phyloP scores from a whole-genome alignment of 2,329 filamentous ascomycete species.

The Paraconiothyrium sp. region DNA sequence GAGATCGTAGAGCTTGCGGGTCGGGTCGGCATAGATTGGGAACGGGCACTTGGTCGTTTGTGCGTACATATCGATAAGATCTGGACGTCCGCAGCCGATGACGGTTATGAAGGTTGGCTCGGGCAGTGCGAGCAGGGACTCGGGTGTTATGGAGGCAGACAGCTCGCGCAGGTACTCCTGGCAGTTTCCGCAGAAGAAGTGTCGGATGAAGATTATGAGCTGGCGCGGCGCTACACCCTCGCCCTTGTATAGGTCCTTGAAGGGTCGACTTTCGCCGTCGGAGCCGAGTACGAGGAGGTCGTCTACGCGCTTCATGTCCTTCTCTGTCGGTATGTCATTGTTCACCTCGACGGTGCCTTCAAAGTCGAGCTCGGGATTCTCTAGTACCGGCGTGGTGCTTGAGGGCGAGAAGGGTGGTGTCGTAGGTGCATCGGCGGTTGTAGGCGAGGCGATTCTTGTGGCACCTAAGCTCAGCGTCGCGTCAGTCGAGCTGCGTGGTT shows the following conservation, averaged over 20 bases:
- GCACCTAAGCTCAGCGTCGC: constrained; percentile 7
- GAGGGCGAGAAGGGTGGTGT: constrained; percentile 45
- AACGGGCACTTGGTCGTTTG: constrained; percentile 71
- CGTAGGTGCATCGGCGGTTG: constrained; percentile 16
- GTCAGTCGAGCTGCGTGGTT: constrained; percentile 13
- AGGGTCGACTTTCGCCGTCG: constrained; percentile 45
- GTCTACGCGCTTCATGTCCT: constrained; percentile 40
- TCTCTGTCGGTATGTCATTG: constrained; percentile 45
- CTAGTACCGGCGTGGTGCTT: constrained; percentile 42
- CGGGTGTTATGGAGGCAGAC: constrained; percentile 63
- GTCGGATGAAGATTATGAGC: constrained; percentile 77
- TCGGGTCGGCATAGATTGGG: constrained; percentile 81
- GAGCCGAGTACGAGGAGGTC: constrained; percentile 49
- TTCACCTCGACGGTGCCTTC: constrained; percentile 49
- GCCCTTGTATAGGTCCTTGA: constrained; percentile 49
- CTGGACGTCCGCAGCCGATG: constrained; percentile 76
- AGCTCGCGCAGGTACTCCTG: constrained; percentile 76
- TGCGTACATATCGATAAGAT: constrained; percentile 73
- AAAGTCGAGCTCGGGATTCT: constrained; percentile 39
- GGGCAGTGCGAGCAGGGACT: constrained; percentile 59
- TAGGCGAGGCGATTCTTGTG: constrained; percentile 1
- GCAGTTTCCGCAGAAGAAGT: constrained; percentile 84
- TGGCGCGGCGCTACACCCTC: constrained; percentile 57
- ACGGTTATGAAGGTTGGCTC: constrained; percentile 70
- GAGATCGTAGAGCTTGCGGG: constrained; percentile 69